Base-by-base conservation (phyloP, 768 basidiomycete genomes). In the Kwoniella europaea region DNA sequence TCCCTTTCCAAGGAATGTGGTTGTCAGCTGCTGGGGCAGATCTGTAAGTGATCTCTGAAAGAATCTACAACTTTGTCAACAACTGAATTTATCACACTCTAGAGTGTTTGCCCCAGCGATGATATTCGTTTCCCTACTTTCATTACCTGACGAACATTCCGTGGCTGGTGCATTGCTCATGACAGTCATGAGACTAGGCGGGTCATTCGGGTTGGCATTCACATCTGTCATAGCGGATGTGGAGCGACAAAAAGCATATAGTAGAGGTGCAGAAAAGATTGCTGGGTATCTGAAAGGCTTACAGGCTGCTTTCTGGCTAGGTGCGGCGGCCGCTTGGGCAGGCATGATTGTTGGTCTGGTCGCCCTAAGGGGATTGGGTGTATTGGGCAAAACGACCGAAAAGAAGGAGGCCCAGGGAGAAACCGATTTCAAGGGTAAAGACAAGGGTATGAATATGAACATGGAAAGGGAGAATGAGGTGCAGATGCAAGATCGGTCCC, bases 91-190 rank as follows among this genome's bases (percentile, higher is more conserved):
- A 72, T 4, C 69, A 67, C n/a, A 75, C 72, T 22, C 67, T 46
- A 80, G 79, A 72, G 66, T 80, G 29, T 78, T 80, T 72, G 79
- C 79, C 0, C 74, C 74, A n/a, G 79, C 73, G 20, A 65, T 73
- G 6, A 80, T 80, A 60, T 80, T 80, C 58, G 79, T 80, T 10
- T 69, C 79, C 4, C 71, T 70, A 15, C 67, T 80, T 29, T 63
- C 79, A 9, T 60, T 80, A 10, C 79, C 74, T 9, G 76, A 75
- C 42, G 78, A 79, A 63, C 78, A 79, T 41, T 74, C 72, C 13
- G 78, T 79, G 0, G 78, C 78, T 10, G 78, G 78, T 46, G 77
- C 79, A 13, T 65, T 80, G 0, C 78, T 80, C 66, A 79, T 80
- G 55, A 80, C 78, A 7, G 66, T 80, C 5, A 61, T 82, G 13